Base-by-base conservation (phyloP, 208 protist species). In the Leishmania aethiopica region DNA sequence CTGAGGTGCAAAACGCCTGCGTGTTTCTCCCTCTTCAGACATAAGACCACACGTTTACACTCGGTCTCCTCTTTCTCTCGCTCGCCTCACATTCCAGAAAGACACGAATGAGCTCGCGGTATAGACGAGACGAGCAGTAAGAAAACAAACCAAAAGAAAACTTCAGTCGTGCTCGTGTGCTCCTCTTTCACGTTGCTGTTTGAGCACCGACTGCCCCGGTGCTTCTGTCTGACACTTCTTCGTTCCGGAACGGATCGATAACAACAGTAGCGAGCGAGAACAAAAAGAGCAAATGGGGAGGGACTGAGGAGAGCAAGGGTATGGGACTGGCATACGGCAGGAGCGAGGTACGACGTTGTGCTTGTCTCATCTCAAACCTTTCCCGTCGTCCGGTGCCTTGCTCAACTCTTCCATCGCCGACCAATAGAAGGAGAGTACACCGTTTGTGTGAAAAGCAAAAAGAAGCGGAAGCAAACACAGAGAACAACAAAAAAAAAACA, bases 271-370 rank as follows among this genome's bases (percentile, higher is more conserved):
- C 59, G 15, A 67, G 62, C 13, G 19, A 51, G 13, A 37, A 69
- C 71, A 22, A 78, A 45, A 81, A n/a, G 74, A 71, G 78, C 67
- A 71, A 42, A 62, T 62, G 28, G 72, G n/a, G 32, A 35, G 19
- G 5, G 25, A 64, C n/a, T 47, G 32, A 60, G 10, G 32, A 13
- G 72, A 60, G n/a, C 49, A 76, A 76, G 15, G n/a, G 3, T 17
- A 45, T 40, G 28, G 53, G 32, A 10, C 25, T 17, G 73, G 2
- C 73, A 47, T 47, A 42, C 22, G 35, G 49, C 32, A 62, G 51
- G 77, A 71, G 62, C 76, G 82, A 82, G 82, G 82, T 66, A 86
- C 82, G 82, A 86, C 82, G 82, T 78, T 86, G 77, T 82, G 28
- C 64, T 82, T 88, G 84, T 88, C 77, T 86, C 82, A 69, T 86